These are phyloP conservation scores for Penicillium rolfsii DNA, from an alignment of 2,329 filamentous ascomycete genomes.

Conservation along the genomic window DNA sequence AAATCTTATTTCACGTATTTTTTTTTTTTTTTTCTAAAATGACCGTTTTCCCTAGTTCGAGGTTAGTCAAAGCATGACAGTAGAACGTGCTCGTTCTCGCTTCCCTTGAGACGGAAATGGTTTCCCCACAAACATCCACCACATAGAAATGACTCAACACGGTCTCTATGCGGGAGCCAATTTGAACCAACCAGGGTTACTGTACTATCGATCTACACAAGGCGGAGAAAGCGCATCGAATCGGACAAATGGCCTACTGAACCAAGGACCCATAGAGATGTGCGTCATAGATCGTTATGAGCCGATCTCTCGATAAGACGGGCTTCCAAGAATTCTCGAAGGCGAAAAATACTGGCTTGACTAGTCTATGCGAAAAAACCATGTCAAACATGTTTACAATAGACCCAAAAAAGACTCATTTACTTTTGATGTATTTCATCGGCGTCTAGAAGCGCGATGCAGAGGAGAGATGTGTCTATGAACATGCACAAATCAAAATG, in stretches of 20 bases:
- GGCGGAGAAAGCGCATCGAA: neutral
- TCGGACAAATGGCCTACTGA: neutral
- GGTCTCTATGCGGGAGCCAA: too few species aligned
- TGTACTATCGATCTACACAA: neutral
- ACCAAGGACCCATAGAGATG: neutral
- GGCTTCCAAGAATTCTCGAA: neutral
- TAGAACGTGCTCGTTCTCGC: too few species aligned
- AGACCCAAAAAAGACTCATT: conserved; percentile 15
- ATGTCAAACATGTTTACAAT: neutral
- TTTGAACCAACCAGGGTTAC: too few species aligned
- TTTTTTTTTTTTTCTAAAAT: too few species aligned
- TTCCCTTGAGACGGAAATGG: too few species aligned
- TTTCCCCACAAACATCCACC: too few species aligned
- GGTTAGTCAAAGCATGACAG: too few species aligned
- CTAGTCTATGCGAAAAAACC: neutral
- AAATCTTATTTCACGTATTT: too few species aligned
- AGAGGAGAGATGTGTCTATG: conserved; percentile 37
- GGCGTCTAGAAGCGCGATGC: conserved; percentile 25
- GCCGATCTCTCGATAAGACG: neutral
- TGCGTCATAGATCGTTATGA: neutral
- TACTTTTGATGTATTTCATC: conserved; percentile 30
- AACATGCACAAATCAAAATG: conserved; percentile 24
- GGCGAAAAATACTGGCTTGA: too few species aligned
- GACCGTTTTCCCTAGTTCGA: too few species aligned
- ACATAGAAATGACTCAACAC: too few species aligned